phyloP scores from a whole-genome alignment of 2,329 filamentous ascomycete genomes.

The Pseudocercospora macadamiae region DNA sequence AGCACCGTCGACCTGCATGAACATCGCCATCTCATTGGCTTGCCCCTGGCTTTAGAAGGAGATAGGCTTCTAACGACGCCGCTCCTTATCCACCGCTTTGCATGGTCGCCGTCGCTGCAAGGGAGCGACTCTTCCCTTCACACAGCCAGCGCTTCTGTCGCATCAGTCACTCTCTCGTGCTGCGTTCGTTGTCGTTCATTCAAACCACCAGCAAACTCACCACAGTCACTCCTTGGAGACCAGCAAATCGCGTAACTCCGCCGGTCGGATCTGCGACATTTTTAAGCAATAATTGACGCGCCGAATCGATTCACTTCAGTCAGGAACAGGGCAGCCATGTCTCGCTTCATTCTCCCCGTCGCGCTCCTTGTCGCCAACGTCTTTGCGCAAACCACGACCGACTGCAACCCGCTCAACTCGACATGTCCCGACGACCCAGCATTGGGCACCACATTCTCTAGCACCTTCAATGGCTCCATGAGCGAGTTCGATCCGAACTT shows the following conservation, averaged over 20 bases:
- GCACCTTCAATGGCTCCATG: conserved; percentile 64
- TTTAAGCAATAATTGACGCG: conserved; percentile 1
- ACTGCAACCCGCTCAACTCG: conserved; percentile 76
- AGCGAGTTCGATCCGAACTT: conserved; percentile 48
- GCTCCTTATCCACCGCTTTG: background rate
- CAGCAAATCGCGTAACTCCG: conserved; percentile 8
- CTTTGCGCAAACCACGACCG: conserved; percentile 73
- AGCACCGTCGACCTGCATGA: background rate
- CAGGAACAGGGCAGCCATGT: conserved; percentile 21
- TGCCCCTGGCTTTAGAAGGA: background rate
- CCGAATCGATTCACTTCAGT: background rate
- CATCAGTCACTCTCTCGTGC: background rate
- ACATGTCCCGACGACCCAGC: conserved; percentile 71
- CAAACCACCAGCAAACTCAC: background rate
- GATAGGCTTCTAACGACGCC: conserved; percentile 2
- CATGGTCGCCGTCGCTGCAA: background rate
- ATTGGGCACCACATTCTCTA: conserved; percentile 64
- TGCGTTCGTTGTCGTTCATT: conserved; percentile 8
- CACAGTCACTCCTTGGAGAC: conserved; percentile 19
- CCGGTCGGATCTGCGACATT: conserved; percentile 20
- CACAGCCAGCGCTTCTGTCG: background rate
- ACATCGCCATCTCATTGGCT: background rate
- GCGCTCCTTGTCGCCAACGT: conserved; percentile 29
- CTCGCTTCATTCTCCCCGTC: conserved; percentile 26
- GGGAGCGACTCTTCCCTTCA: background rate